phyloP scores from a whole-genome alignment of 2,329 filamentous ascomycete species.

The Talaromyces sp. region DNA sequence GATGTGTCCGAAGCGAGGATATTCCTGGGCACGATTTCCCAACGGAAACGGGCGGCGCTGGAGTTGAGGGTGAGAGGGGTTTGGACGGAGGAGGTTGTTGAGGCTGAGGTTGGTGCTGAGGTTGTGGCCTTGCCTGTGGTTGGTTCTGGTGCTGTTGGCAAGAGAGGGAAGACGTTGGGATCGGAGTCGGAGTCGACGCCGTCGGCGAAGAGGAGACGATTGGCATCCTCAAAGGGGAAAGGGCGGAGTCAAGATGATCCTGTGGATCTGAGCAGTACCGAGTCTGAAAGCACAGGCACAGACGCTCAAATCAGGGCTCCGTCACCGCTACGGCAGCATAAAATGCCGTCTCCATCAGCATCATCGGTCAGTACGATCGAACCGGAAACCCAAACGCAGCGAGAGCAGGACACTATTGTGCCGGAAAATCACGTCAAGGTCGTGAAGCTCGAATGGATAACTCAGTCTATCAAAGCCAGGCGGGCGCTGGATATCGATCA shows the following conservation, averaged over 20 bases:
- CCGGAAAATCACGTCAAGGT: conserved; percentile 46
- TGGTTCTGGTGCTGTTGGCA: neutral
- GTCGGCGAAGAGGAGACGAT: conserved; percentile 32
- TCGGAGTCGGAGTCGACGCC: conserved; percentile 14
- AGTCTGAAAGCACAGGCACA: conserved; percentile 27
- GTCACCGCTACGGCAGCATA: conserved; percentile 24
- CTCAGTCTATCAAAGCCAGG: conserved; percentile 47
- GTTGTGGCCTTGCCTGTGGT: neutral
- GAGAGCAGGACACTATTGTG: neutral
- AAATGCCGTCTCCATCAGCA: conserved; percentile 17
- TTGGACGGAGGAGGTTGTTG: conserved; percentile 42
- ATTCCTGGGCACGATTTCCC: conserved; percentile 70
- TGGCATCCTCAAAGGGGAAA: conserved; percentile 16
- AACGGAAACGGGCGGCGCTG: conserved; percentile 68
- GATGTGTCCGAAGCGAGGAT: conserved; percentile 70
- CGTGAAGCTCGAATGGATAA: conserved; percentile 56
- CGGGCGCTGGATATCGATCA: conserved; percentile 46
- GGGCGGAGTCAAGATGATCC: conserved; percentile 20
- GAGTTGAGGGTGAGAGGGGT: conserved; percentile 72
- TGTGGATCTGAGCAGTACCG: conserved; percentile 32
- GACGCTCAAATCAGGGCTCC: neutral
- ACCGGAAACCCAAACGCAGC: neutral
- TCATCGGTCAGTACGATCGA: conserved; percentile 1
- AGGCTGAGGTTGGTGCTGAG: conserved; percentile 24
- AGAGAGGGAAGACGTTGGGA: neutral